These are phyloP conservation scores for Crucihimalaya himalaica DNA, from an alignment of 345 rosid species.

Conservation along the genomic window DNA sequence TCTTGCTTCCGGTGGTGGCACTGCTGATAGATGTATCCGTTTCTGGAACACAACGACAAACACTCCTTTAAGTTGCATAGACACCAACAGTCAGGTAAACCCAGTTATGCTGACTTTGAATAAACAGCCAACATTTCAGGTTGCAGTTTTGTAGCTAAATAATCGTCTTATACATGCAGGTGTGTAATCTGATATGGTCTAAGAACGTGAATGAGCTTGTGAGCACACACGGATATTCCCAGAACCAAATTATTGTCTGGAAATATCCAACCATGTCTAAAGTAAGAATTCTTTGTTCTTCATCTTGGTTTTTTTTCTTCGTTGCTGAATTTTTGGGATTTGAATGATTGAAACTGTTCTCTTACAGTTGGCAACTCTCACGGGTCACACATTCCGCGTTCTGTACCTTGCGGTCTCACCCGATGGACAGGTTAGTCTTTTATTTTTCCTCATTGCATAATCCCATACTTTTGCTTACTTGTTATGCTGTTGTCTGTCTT, in stretches of 20 bases:
- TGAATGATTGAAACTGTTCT: slow-evolving; percentile 8
- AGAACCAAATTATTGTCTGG: slow-evolving; percentile 97
- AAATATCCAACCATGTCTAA: slow-evolving; percentile 98
- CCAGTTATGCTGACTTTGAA: not conserved
- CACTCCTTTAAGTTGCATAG: slow-evolving; percentile 82
- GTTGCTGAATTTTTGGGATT: not conserved
- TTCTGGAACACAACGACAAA: slow-evolving; percentile 98
- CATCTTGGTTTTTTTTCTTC: not conserved
- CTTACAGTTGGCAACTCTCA: slow-evolving; percentile 92
- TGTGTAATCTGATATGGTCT: slow-evolving; percentile 97
- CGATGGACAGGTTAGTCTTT: slow-evolving; percentile 83
- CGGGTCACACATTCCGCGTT: slow-evolving; percentile 90
- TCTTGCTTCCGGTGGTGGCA: slow-evolving; percentile 99
- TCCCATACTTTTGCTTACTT: not conserved
- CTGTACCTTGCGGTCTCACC: slow-evolving; percentile 99
- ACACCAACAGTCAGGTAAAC: slow-evolving; percentile 93
- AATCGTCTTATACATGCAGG: slow-evolving; percentile 46
- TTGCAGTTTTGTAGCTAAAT: not conserved
- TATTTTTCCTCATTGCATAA: not conserved
- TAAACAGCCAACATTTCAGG: not conserved
- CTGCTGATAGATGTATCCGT: slow-evolving; percentile 94
- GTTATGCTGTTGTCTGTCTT: not conserved
- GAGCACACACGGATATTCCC: slow-evolving; percentile 99
- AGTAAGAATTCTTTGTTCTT: slow-evolving; percentile 45
- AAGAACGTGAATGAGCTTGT: slow-evolving; percentile 97